Evolutionary conservation across 371 early-diverging fungal species (phyloP), one percentile per base, ranked within the genome.

Genomic region (Zancudomyces culisetae): DNA sequence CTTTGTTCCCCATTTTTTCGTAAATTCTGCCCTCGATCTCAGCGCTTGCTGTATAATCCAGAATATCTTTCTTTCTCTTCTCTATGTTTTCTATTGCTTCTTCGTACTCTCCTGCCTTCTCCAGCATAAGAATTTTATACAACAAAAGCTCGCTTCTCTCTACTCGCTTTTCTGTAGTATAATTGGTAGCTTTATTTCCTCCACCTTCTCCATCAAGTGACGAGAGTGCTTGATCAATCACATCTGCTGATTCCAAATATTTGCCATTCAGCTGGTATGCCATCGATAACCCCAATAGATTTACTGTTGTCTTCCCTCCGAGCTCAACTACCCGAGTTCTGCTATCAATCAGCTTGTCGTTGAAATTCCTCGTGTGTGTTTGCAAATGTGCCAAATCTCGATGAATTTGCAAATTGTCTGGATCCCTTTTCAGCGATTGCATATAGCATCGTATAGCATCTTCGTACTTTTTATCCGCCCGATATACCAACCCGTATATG

Each of bases 361-460:
- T 84, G 62, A 78, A 90, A 60, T 93, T 81, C 51, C 97, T 81
- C 60, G 82, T 69, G 56, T 94, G 93, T 21, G 85, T 79, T 66
- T 91, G 90, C 51, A 97, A 70, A 29, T 83, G 58, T 26, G 88
- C 80, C 47, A 80, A 75, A 63, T 97, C 98, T 43, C 84, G 74
- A 58, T 88, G 74, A 58, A 97, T 92, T 57, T 87, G 85, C 50
- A 85, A 63, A 65, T 94, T 93, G 40, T 88, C 84, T 73, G 85
- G 84, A 69, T 97, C 91, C 52, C 75, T 79, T 57, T 79, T 85
- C 42, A 92, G 70, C 15, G 98, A 90, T 43, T 87, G 76, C 10
- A 75, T 69, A 66, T 93, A 97, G 62, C 93, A 90, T 64, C 85
- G 88, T 42, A 84, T 69, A 1, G 94, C 91, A 66, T 95, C 91